Evolutionary conservation across 176 grass and related monocot genomes (phyloP), one percentile per base, ranked within the genome.

Genomic region (Paspalum notatum): DNA sequence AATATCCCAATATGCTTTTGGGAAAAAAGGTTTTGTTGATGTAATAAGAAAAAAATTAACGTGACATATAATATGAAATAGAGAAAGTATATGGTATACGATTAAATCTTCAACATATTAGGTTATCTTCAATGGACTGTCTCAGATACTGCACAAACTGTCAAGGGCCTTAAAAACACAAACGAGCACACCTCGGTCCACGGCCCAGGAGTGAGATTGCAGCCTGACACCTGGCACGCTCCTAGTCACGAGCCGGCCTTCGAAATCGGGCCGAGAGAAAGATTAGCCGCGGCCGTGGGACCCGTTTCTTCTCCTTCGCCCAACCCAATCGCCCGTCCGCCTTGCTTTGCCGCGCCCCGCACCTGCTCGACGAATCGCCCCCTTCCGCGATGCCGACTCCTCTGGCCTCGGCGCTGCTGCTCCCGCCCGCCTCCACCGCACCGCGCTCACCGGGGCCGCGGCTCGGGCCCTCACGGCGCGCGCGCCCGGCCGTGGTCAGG

Each of bases 331-430:
- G n/a, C n/a, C n/a, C n/a, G n/a, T n/a, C n/a, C 38, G 4, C 56
- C 49, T 67, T 38, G n/a, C 44, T 14, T 16, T 49, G 24, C 46
- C 24, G n/a, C 64, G n/a, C 17, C 21, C 37, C 11, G 54, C 56
- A 63, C 47, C 71, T 82, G 82, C 57, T 89, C 82, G 87, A 85
- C 82, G 76, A 71, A 81, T 89, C 62, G 49, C 13, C 14, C 18
- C 9, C 21, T 45, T n/a, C 53, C 64, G 71, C 25, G 50, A 85
- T 89, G 82, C 56, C 64, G 44, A 51, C 20, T n/a, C 76, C 18
- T 10, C 47, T 58, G 21, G 77, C 82, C 12, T 11, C 62, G 12
- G 16, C 62, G 17, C 38, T 80, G 18, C 61, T 75, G 5, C 7
- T 20, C 3, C 44, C 56, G 0, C 70, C 82, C 14, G 40, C 22